Evolutionary conservation across 2,329 filamentous ascomycete genomes (phyloP), one percentile per base, ranked within the genome.

Genomic region (Neocucurbitaria cava): DNA sequence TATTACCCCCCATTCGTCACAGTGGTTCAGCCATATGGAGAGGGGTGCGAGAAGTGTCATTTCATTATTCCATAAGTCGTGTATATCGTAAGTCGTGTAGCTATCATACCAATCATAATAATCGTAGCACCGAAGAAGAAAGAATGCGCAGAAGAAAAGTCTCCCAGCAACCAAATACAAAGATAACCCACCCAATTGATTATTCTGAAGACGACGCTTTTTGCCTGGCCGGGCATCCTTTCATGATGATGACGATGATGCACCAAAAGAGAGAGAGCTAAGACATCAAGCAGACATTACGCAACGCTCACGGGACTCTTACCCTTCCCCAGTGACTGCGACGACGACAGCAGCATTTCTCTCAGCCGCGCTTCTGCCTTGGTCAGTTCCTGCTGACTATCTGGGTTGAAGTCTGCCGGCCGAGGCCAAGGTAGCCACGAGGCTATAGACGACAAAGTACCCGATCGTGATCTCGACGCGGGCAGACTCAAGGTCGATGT

Each of bases 391-490:
- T 66, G 58, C 28, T 63, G 59, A 9, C 56, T 55, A 28, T 36
- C 53, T 0, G 56, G 24, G 35, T 53, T 61, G 11, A 66, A 48
- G 45, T 65, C 50, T 3, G 61, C 31, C 15, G 58, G 57, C 10
- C 72, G 70, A n/a, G 61, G 61, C 72, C 73, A 75, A 7, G 71
- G 70, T n/a, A 75, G 46, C 73, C 73, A 75, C 11, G 72, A 70
- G 17, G 69, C 53, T 23, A 75, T 54, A 3, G 73, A 73, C 1
- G 69, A 69, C 8, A 74, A 42, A 2, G 72, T 70, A 17, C 60
- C 62, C 38, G 69, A 65, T n/a, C 68, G 69, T 42, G 60, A 30
- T 38, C 61, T 64, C 21, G 64, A 46, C 1, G 47, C 28, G n/a
- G 66, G 62, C 5, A 69, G 56, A 40, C 62, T 72, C 9, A 52